Conservation (phyloP, 352 stramenopile genomes). For the Globisporangium cystogenes region DNA sequence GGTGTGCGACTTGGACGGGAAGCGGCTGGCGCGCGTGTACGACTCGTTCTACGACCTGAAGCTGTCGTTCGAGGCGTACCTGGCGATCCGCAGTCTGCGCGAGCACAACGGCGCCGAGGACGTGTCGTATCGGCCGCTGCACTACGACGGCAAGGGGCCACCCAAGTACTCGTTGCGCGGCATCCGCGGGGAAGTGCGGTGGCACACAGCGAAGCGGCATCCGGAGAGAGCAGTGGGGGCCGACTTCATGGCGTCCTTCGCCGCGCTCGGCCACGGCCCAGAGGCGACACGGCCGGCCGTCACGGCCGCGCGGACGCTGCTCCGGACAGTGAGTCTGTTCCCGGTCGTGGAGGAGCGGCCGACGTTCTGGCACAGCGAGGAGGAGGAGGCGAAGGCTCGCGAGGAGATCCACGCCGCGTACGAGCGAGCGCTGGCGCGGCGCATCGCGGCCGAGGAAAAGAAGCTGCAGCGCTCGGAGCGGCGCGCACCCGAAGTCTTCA, state of each 20-base stretch:
- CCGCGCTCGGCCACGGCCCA: not conserved
- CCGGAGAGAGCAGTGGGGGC: not conserved
- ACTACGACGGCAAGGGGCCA: slow-evolving; percentile 16
- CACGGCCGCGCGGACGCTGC: not conserved
- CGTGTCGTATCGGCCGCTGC: slow-evolving; percentile 27
- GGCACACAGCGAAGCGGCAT: not conserved
- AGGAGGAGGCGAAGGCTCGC: not conserved
- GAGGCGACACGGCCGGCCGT: not conserved
- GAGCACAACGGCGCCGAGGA: slow-evolving; percentile 21
- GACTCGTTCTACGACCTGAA: slow-evolving; percentile 23
- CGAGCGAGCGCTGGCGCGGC: not conserved
- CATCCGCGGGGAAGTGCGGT: slow-evolving; percentile 9
- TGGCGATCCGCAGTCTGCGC: slow-evolving; percentile 18
- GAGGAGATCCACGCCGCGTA: slow-evolving; percentile 3
- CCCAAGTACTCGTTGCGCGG: slow-evolving; percentile 18
- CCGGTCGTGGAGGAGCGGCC: not conserved
- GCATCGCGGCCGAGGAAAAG: not conserved
- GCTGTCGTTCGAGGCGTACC: slow-evolving; percentile 25
- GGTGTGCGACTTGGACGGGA: slow-evolving; percentile 46
- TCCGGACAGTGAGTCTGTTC: not conserved
- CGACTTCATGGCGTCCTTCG: not conserved
- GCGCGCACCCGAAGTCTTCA: not conserved
- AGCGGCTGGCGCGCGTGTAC: slow-evolving; percentile 30
- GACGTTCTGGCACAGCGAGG: slow-evolving; percentile 1
- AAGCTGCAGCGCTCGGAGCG: not conserved